Evolutionary conservation across 139 green algal genomes (phyloP).

Genomic region (Asterochloris erici): DNA sequence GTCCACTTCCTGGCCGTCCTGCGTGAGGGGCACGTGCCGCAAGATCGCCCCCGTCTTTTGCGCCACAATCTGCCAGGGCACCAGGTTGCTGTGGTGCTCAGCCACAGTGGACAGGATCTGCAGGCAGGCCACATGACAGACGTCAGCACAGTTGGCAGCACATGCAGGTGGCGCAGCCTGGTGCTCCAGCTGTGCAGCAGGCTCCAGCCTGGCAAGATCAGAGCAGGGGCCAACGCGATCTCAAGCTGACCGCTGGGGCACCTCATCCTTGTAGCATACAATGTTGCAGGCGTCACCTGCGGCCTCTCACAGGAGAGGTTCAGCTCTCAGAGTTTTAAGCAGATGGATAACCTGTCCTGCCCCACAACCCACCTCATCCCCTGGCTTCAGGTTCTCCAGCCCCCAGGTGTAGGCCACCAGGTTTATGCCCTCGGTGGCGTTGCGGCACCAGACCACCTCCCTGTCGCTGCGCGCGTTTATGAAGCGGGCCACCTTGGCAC

Average conservation of each 20-base stretch:
- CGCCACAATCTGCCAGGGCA: constrained; percentile 96
- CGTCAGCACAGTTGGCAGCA: not conserved
- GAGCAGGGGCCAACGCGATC: not conserved
- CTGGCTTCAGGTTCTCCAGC: constrained; percentile 65
- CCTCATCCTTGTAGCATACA: not conserved
- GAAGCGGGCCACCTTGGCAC: constrained; percentile 81
- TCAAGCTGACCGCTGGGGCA: not conserved
- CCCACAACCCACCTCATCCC: constrained; percentile 84
- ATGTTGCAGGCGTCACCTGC: not conserved
- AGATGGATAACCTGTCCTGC: not conserved
- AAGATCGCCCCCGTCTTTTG: constrained; percentile 78
- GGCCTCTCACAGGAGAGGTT: too few relatives aligned
- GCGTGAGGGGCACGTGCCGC: constrained; percentile 58
- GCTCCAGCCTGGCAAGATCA: not conserved
- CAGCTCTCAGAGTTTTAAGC: not conserved
- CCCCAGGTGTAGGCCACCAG: constrained; percentile 96
- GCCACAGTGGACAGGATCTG: constrained; percentile 90
- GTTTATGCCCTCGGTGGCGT: constrained; percentile 97
- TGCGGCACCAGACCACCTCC: constrained; percentile 94
- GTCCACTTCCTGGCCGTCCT: constrained; percentile 59
- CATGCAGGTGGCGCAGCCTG: not conserved
- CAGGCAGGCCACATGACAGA: not conserved
- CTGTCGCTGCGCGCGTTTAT: constrained; percentile 64
- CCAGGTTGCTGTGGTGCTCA: constrained; percentile 98
- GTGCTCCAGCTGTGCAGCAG: too few relatives aligned